A percentile compares a stretch with the other conserved stretches of the same genome.
phyloP scores from a whole-genome alignment of 73 alveolate species.

The Effrenium voratum region DNA sequence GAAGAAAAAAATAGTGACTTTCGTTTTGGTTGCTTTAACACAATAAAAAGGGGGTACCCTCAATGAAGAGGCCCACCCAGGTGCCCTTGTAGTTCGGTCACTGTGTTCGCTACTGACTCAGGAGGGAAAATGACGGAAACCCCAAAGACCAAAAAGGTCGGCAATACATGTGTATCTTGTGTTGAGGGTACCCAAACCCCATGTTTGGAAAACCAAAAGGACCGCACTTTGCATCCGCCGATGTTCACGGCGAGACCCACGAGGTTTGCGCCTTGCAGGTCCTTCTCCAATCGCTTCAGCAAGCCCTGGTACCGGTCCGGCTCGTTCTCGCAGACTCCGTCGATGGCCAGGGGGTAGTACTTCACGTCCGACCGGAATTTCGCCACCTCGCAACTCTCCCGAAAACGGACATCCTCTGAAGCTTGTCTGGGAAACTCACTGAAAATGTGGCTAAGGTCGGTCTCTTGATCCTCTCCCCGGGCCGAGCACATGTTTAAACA shows the following conservation, averaged over 20 bases:
- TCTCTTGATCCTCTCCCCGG: neutral
- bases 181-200: too few relatives aligned
- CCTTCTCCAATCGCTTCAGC: constrained; percentile 53
- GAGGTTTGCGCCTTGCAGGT: constrained; percentile 67
- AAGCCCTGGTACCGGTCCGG: constrained; percentile 93
- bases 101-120: too few relatives aligned
- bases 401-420: neutral
- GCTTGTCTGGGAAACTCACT: neutral
- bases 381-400: constrained; percentile 35
- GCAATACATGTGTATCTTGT: too few relatives aligned
- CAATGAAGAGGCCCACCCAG: too few relatives aligned
- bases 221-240: neutral
- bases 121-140: neutral
- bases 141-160: neutral
- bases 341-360: constrained; percentile 78
- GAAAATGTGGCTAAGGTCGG: neutral
- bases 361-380: constrained; percentile 84
- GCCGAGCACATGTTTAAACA: too few relatives aligned
- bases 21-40: too few relatives aligned
- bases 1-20: too few relatives aligned
- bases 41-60: too few relatives aligned
- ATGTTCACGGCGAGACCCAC: too few relatives aligned
- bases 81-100: too few relatives aligned
- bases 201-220: neutral
- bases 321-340: constrained; percentile 92